Conservation (phyloP, 768 basidiomycete species). For the Hypholoma sublateritium region DNA sequence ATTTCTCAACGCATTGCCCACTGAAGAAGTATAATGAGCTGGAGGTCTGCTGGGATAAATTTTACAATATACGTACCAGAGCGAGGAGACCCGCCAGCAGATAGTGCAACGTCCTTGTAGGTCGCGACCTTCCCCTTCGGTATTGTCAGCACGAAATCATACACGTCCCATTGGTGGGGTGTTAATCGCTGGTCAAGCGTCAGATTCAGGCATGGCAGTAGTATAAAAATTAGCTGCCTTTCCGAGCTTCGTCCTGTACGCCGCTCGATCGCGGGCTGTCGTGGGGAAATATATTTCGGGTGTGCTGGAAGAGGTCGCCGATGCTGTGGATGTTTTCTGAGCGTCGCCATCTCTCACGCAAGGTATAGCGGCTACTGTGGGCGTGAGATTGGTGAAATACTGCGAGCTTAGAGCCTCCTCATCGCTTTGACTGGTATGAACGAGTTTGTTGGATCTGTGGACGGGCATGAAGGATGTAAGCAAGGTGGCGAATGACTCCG, state of each 20-base stretch:
- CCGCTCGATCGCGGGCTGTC: slow-evolving; percentile 23
- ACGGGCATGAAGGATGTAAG: slow-evolving; percentile 2
- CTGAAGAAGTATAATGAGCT: slow-evolving; percentile 26
- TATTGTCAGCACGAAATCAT: slow-evolving; percentile 50
- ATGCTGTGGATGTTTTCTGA: background rate
- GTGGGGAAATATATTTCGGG: slow-evolving; percentile 21
- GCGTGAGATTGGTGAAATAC: background rate
- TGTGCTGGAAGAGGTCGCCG: background rate
- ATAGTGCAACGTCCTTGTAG: slow-evolving; percentile 51
- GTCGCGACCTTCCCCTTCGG: slow-evolving; percentile 54
- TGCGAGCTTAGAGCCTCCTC: background rate
- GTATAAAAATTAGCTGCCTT: slow-evolving; percentile 27
- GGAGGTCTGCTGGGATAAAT: background rate
- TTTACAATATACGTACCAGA: slow-evolving; percentile 44
- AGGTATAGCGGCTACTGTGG: background rate
- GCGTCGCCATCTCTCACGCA: background rate
- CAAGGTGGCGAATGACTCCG: background rate
- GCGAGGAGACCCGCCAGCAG: slow-evolving; percentile 61
- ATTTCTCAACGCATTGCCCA: slow-evolving; percentile 60
- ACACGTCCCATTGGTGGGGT: slow-evolving; percentile 59
- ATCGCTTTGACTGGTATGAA: background rate
- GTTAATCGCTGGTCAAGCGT: slow-evolving; percentile 40
- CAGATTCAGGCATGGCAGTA: background rate
- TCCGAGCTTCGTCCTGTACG: slow-evolving; percentile 31
- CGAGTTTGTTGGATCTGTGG: background rate